Percentiles rank a stretch among this genome's conserved stretches.
Evolutionary conservation across 1,284 basidiomycete species (phyloP).

Genomic region (Malassezia brasiliensis): DNA sequence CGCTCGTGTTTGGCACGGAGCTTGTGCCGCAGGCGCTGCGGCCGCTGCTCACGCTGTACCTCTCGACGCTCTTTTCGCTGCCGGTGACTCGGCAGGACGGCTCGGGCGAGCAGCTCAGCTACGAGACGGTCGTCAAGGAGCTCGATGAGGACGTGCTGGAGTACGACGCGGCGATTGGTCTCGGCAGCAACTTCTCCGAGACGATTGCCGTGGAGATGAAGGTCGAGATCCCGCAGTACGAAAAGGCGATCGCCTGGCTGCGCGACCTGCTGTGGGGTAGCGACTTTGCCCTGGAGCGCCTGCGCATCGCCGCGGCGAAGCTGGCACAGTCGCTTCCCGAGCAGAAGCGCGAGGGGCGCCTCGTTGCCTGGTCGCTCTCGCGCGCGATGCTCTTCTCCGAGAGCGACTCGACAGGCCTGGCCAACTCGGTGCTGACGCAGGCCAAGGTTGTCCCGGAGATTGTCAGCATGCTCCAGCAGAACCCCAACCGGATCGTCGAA

Average conservation of each 20-base stretch:
- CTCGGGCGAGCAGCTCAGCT: constrained; percentile 56
- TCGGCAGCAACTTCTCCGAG: constrained; percentile 58
- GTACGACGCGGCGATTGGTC: constrained; percentile 69
- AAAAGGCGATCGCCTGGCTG: constrained; percentile 73
- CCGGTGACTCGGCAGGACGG: constrained; percentile 68
- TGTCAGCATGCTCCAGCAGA: constrained; percentile 55
- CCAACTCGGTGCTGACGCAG: constrained; percentile 64
- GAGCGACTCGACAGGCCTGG: constrained; percentile 62
- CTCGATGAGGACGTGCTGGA: constrained; percentile 85
- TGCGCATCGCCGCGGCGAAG: constrained; percentile 79
- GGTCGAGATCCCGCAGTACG: constrained; percentile 71
- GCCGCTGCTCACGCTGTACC: constrained; percentile 68
- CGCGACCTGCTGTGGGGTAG: constrained; percentile 75
- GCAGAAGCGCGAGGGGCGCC: constrained; percentile 78
- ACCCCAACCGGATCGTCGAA: constrained; percentile 27
- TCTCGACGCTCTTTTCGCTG: constrained; percentile 77
- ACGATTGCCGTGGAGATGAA: constrained; percentile 63
- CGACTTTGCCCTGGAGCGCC: constrained; percentile 73
- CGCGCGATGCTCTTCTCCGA: constrained; percentile 62
- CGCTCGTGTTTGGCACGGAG: constrained; percentile 59
- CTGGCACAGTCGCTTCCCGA: constrained; percentile 84
- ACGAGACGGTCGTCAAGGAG: constrained; percentile 82
- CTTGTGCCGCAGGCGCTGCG: constrained; percentile 36
- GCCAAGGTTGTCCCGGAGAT: constrained; percentile 71
- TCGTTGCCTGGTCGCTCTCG: constrained; percentile 66